Base-by-base conservation (phyloP, 345 rosid species). In the Hibiscus tridactylites region DNA sequence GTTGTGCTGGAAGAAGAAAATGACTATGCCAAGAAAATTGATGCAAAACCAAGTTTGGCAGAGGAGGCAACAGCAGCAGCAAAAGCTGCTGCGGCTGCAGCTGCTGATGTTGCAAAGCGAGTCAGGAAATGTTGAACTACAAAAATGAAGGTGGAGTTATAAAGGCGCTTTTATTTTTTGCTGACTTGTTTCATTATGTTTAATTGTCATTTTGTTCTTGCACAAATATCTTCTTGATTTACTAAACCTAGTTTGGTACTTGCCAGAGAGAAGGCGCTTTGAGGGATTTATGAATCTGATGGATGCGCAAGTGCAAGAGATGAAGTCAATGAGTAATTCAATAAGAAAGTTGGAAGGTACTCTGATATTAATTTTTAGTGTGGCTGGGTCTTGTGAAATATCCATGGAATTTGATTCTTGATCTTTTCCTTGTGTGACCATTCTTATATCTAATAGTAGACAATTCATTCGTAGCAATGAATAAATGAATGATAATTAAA, bases 1-100 rank as follows among this genome's bases (percentile, higher is more conserved):
- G 83, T 92, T 78, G 90, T 83, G 26, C 42, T 78, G 37, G 97
- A 92, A 83, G 96, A 92, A 79, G 95, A 91, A 79, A 77, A 89
- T 75, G 88, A 81, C 47, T 68, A 54, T 70, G 77, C 60, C 37
- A 81, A 77, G 73, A 85, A 83, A 82, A 63, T 71, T 65, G 78
- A 80, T 44, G 75, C 71, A 73, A 88, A 87, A 76, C 92, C 97
- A 70, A 92, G 85, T 82, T 74, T 87, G 79, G 90, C 85, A 59
- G 99, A 95, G 78, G 98, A 90, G 76, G 93, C 98, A 61, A 96
- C 92, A 9, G 91, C 92, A 17, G 99, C 97, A 61, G 94, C 97
- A 56, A 95, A 90, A 85, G 77, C 97, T 72, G 98, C 98, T 11
- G 91, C 98, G 8, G 90, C 87, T 1, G 96, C 98, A 1, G 96